phyloP scores from a whole-genome alignment of 2,329 filamentous ascomycete genomes.

The Neonectria faginata region DNA sequence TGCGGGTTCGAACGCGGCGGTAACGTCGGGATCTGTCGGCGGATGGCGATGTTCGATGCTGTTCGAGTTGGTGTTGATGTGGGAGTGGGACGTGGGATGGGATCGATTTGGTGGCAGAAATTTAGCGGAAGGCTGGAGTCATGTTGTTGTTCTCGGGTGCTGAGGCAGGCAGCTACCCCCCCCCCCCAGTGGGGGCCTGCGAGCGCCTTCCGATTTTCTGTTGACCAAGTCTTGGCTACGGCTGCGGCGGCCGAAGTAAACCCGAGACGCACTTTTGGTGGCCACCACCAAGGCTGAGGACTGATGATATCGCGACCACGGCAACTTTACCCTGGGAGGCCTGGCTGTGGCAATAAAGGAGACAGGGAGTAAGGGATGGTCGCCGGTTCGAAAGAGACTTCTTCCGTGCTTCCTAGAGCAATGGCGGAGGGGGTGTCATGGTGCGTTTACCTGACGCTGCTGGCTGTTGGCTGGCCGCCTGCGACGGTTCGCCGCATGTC shows the following conservation, averaged over 20 bases:
- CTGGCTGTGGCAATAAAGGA: slow-evolving; percentile 8
- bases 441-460: slow-evolving; percentile 32
- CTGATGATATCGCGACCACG: slow-evolving; percentile 28
- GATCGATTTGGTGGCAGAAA: slow-evolving; percentile 44
- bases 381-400: slow-evolving; percentile 33
- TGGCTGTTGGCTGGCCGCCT: slow-evolving; percentile 34
- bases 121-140: slow-evolving; percentile 45
- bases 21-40: slow-evolving; percentile 22
- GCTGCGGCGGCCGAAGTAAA: slow-evolving; percentile 41
- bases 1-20: slow-evolving; percentile 41
- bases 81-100: slow-evolving; percentile 43
- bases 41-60: slow-evolving; percentile 41
- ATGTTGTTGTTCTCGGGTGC: slow-evolving; percentile 45
- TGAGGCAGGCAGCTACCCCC: slow-evolving; percentile 31
- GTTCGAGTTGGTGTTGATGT: slow-evolving; percentile 38
- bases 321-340: slow-evolving; percentile 24
- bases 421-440: slow-evolving; percentile 35
- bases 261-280: slow-evolving; percentile 39
- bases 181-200: slow-evolving; percentile 11
- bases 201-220: slow-evolving; percentile 31
- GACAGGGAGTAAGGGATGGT: neutral
- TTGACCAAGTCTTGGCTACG: slow-evolving; percentile 28
- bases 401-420: slow-evolving; percentile 35
- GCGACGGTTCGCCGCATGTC: slow-evolving; percentile 36
- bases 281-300: slow-evolving; percentile 37